phyloP scores from a whole-genome alignment of 805 yeast species.

The Saturnispora diversa region DNA sequence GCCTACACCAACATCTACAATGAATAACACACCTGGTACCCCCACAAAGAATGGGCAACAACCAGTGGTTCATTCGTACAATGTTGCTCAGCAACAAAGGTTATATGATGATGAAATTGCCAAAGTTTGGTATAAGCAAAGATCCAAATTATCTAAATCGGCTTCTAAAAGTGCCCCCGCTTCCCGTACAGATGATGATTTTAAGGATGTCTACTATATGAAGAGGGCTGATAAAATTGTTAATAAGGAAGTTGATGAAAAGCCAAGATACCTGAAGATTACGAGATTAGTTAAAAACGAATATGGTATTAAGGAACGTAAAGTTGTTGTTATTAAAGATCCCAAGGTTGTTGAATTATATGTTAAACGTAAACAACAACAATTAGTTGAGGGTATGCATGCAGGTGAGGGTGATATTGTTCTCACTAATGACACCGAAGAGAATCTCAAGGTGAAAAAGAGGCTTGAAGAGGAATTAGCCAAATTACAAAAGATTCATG shows the following conservation, averaged over 20 bases:
- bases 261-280: constrained; percentile 42
- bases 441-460: constrained; percentile 67
- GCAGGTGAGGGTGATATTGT: constrained; percentile 64
- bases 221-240: constrained; percentile 29
- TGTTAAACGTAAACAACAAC: constrained; percentile 44
- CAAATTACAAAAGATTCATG: constrained; percentile 68
- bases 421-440: constrained; percentile 77
- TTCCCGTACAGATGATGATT: constrained; percentile 17
- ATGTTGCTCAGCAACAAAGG: constrained; percentile 79
- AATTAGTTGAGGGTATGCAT: constrained; percentile 28
- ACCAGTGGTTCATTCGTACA: constrained; percentile 57
- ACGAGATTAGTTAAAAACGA: constrained; percentile 75
- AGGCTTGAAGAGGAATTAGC: constrained; percentile 78
- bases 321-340: constrained; percentile 69
- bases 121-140: constrained; percentile 85
- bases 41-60: constrained; percentile 31
- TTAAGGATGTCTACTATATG: constrained; percentile 31
- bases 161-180: constrained; percentile 23
- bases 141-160: constrained; percentile 42
- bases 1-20: neutral
- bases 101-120: constrained; percentile 86
- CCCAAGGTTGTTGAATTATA: constrained; percentile 84
- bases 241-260: constrained; percentile 27
- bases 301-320: constrained; percentile 79
- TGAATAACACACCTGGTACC: constrained; percentile 8